phyloP scores from a whole-genome alignment of 1,139 yeast species.

The Debaryomyces coudertii region DNA sequence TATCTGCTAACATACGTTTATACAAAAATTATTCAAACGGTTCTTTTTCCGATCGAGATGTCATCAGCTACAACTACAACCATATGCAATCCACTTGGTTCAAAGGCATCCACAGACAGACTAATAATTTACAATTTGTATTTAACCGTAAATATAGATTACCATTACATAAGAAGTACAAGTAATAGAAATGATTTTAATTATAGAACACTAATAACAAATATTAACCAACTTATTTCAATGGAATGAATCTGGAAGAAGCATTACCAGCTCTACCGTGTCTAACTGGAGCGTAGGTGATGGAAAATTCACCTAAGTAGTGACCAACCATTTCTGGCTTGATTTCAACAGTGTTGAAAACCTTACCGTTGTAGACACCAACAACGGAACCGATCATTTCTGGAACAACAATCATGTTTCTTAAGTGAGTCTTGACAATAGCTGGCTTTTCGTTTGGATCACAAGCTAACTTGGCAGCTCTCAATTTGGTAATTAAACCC shows the following conservation, averaged over 20 bases:
- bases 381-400: slow-evolving; percentile 99
- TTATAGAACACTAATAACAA: slow-evolving; percentile 11
- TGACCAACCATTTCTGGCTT: slow-evolving; percentile 99
- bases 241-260: slow-evolving; percentile 82
- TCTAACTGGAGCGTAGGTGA: slow-evolving; percentile 99
- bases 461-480: slow-evolving; percentile 95
- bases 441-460: slow-evolving; percentile 97
- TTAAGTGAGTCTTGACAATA: slow-evolving; percentile 97
- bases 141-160: slow-evolving; percentile 12
- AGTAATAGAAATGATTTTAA: slow-evolving; percentile 11
- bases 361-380: slow-evolving; percentile 99
- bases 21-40: not conserved
- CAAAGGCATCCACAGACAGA: too few relatives aligned
- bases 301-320: slow-evolving; percentile 99
- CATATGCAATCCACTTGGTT: not conserved
- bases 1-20: not conserved
- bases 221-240: slow-evolving; percentile 36
- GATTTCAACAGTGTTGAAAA: slow-evolving; percentile 98
- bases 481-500: slow-evolving; percentile 97
- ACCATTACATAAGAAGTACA: slow-evolving; percentile 14
- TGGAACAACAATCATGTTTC: slow-evolving; percentile 98
- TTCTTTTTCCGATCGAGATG: slow-evolving; percentile 3
- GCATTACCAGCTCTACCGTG: slow-evolving; percentile 99
- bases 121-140: slow-evolving; percentile 7
- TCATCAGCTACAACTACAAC: not conserved